Percentiles rank a stretch among this genome's conserved stretches.
Evolutionary conservation across 2,329 filamentous ascomycete genomes (phyloP).

Genomic region (Periconia macrospinosa): DNA sequence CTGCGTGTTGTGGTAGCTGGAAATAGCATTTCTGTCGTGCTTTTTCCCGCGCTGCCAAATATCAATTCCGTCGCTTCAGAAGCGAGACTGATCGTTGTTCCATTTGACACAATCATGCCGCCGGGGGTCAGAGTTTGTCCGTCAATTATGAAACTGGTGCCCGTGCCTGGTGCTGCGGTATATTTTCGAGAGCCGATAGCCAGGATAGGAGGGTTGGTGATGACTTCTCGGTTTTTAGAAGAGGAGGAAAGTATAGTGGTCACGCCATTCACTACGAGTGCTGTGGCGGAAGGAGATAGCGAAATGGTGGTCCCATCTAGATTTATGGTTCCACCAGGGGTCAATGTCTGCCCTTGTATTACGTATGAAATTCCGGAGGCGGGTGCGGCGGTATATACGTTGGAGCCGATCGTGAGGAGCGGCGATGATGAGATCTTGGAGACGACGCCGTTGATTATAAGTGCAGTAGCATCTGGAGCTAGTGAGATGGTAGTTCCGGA

Average conservation of each 20-base stretch:
- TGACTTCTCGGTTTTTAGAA: neutral
- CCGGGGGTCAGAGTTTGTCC: slow-evolving; percentile 45
- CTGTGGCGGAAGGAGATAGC: slow-evolving; percentile 25
- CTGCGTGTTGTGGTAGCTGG: slow-evolving; percentile 40
- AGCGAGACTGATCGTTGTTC: slow-evolving; percentile 38
- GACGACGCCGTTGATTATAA: slow-evolving; percentile 38
- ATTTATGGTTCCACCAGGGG: slow-evolving; percentile 40
- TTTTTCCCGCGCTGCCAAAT: slow-evolving; percentile 38
- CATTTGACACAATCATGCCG: slow-evolving; percentile 33
- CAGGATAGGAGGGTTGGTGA: slow-evolving; percentile 33
- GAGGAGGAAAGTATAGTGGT: slow-evolving; percentile 28
- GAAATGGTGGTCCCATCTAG: slow-evolving; percentile 37
- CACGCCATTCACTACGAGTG: slow-evolving; percentile 34
- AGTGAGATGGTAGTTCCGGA: slow-evolving; percentile 34
- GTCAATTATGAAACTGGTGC: slow-evolving; percentile 41
- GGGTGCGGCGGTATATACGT: slow-evolving; percentile 31
- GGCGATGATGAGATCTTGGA: slow-evolving; percentile 35
- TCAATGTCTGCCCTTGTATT: slow-evolving; percentile 42
- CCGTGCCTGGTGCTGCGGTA: slow-evolving; percentile 25
- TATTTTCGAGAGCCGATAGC: slow-evolving; percentile 35
- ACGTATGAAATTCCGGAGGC: slow-evolving; percentile 38
- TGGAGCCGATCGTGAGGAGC: slow-evolving; percentile 31
- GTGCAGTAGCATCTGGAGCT: slow-evolving; percentile 26
- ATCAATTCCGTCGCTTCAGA: slow-evolving; percentile 41
- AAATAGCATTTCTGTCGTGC: slow-evolving; percentile 40